Evolutionary conservation across 2,329 filamentous ascomycete species (phyloP).

Genomic region (Cladophialophora yegresii): DNA sequence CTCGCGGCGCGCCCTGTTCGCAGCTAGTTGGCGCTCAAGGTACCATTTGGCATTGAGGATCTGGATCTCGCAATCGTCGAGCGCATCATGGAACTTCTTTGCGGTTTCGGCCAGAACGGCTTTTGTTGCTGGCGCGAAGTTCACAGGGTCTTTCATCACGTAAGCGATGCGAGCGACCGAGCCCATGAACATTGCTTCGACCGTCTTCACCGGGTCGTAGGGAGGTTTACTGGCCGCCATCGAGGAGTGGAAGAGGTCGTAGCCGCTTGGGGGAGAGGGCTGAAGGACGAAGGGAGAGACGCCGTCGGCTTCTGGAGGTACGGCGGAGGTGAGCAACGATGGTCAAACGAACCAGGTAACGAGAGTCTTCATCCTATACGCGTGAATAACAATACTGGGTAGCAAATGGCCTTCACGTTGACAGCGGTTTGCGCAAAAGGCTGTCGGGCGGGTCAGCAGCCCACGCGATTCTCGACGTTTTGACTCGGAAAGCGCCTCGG

Average conservation of each 20-base stretch:
- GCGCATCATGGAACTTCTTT: slow-evolving; percentile 37
- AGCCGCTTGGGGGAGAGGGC: neutral
- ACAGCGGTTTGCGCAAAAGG: slow-evolving; percentile 1
- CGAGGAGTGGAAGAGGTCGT: neutral
- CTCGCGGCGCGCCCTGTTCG: slow-evolving; percentile 33
- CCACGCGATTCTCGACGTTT: neutral
- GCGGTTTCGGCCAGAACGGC: slow-evolving; percentile 34
- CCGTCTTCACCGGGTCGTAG: slow-evolving; percentile 34
- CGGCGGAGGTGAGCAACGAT: neutral
- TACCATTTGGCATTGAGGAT: slow-evolving; percentile 38
- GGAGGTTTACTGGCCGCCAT: slow-evolving; percentile 32
- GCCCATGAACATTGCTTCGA: slow-evolving; percentile 37
- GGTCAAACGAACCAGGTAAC: neutral
- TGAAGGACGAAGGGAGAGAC: neutral
- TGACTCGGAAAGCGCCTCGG: neutral
- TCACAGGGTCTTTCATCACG: slow-evolving; percentile 35
- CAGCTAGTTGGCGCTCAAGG: slow-evolving; percentile 34
- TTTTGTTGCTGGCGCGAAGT: slow-evolving; percentile 34
- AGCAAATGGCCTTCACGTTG: neutral
- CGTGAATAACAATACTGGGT: neutral
- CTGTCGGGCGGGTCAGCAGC: neutral
- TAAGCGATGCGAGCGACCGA: slow-evolving; percentile 37
- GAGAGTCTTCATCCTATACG: neutral
- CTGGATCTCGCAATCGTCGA: slow-evolving; percentile 37
- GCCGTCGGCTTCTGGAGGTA: neutral